Evolutionary conservation across 73 alveolate genomes (phyloP).

Genomic region (Diophrys sp.): DNA sequence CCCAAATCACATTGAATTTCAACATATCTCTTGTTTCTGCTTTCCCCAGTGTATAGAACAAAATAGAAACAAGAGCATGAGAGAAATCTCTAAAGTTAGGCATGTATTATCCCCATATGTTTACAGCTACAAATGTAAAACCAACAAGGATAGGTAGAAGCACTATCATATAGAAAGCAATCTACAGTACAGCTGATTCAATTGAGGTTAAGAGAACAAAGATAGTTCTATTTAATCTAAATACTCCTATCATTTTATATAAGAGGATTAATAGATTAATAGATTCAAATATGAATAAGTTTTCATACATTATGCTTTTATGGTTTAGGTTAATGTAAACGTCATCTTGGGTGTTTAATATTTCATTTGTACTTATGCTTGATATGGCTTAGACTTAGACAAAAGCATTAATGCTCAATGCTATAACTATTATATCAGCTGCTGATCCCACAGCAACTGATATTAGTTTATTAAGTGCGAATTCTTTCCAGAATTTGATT

Average conservation of each 20-base stretch:
- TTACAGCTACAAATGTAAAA: constrained; percentile 1
- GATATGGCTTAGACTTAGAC: not conserved
- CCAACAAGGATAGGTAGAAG: constrained; percentile 8
- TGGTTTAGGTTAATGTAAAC: too few relatives aligned
- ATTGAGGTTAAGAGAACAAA: not conserved
- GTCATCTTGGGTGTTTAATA: too few relatives aligned
- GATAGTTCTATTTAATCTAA: not conserved
- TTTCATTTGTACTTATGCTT: too few relatives aligned
- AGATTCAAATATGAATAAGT: not conserved
- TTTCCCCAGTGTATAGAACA: constrained; percentile 4
- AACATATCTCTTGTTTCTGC: constrained; percentile 1
- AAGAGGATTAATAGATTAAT: not conserved
- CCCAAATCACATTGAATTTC: constrained; percentile 1
- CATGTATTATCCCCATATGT: constrained; percentile 9
- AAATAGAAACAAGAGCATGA: constrained; percentile 9
- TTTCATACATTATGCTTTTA: constrained; percentile 1
- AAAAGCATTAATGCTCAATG: not conserved
- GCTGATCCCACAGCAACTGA: not conserved
- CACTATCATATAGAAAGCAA: not conserved
- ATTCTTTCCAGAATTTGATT: not conserved
- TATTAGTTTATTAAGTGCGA: not conserved
- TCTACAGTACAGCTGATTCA: constrained; percentile 1
- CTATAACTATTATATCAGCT: constrained; percentile 1
- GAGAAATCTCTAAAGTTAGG: constrained; percentile 1
- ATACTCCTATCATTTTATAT: not conserved